Evolutionary conservation across 2,329 filamentous ascomycete genomes (phyloP), one percentile per base, ranked within the genome.

Genomic region (Leptographium procerum): DNA sequence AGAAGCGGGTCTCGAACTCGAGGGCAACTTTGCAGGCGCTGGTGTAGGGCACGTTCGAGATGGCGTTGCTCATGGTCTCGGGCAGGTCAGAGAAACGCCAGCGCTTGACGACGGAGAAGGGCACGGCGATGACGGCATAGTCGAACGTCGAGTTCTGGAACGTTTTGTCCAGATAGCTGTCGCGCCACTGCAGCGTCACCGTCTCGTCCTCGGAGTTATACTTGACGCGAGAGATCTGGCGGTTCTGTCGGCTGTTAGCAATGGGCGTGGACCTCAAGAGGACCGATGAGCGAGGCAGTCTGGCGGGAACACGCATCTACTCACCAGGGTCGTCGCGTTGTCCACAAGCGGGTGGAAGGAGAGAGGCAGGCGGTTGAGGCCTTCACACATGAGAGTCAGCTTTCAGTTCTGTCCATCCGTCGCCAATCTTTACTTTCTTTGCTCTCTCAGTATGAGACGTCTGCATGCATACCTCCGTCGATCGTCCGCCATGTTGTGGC

Each of bases 1-100:
- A 82, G 72, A 81, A 82, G 1, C 86, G 82, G 0, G 85, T 82
- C 59, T 79, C 74, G 72, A 86, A 89, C 68, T 86, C 84, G 3
- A 89, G 77, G 0, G 85, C 81, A 0, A 89, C 78, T 67, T 81
- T 81, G 73, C 79, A 82, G 51, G 76, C 73, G 0, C 69, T 64
- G 1, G 60, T 65, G 69, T 80, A 80, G 19, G 69, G 68, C 55
- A 80, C 63, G 34, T 73, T 71, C n/a, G 66, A 62, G 65, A 81
- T 80, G 14, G 78, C 78, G 61, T 76, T 73, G 57, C 65, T 66
- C 57, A 80, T 75, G 43, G 74, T 73, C 7, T 69, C 64, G 4
- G 70, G 69, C 8, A 79, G 68, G 6, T 51, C 66, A 1, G 29
- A 62, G 0, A 87, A 72, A 6, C 79, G 72, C 82, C 84, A 86